A percentile compares a stretch with the other conserved stretches of the same genome.
Evolutionary conservation across 352 stramenopile genomes (phyloP).

Genomic region (Globisporangium orthogonon): DNA sequence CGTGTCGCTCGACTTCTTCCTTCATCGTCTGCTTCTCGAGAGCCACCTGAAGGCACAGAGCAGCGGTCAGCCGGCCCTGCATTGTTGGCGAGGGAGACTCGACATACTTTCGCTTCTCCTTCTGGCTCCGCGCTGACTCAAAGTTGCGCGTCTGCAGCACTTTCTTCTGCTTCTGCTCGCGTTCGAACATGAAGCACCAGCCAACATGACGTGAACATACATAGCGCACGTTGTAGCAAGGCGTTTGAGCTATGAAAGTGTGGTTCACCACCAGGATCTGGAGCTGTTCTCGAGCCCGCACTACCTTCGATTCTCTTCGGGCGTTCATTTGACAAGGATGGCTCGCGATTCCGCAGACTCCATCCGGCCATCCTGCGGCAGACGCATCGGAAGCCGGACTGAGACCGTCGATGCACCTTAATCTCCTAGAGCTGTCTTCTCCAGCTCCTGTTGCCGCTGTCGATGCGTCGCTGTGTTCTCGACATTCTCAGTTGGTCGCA

Average conservation of each 20-base stretch:
- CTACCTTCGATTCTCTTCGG: conserved; percentile 12
- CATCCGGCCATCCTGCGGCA: neutral
- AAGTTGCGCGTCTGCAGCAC: conserved; percentile 37
- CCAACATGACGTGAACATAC: neutral
- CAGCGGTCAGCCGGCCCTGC: neutral
- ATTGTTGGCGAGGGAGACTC: neutral
- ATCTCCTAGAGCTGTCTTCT: neutral
- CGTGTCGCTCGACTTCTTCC: conserved; percentile 27
- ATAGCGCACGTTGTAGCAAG: neutral
- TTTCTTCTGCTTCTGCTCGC: conserved; percentile 40
- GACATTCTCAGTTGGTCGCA: conserved; percentile 10
- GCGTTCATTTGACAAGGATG: neutral
- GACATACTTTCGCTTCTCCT: conserved; percentile 37
- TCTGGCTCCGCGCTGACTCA: conserved; percentile 37
- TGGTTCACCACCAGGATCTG: conserved; percentile 34
- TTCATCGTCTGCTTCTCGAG: conserved; percentile 39
- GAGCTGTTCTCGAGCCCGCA: conserved; percentile 38
- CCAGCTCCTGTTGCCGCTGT: neutral
- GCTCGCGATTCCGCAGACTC: neutral
- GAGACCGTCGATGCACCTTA: neutral
- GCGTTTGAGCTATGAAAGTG: too few relatives aligned
- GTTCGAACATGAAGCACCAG: neutral
- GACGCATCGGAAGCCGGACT: neutral
- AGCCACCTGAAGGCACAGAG: conserved; percentile 15
- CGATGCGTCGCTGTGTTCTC: conserved; percentile 17